Conservation (phyloP, 2,329 filamentous ascomycete genomes). For the Talaromyces amestolkiae region DNA sequence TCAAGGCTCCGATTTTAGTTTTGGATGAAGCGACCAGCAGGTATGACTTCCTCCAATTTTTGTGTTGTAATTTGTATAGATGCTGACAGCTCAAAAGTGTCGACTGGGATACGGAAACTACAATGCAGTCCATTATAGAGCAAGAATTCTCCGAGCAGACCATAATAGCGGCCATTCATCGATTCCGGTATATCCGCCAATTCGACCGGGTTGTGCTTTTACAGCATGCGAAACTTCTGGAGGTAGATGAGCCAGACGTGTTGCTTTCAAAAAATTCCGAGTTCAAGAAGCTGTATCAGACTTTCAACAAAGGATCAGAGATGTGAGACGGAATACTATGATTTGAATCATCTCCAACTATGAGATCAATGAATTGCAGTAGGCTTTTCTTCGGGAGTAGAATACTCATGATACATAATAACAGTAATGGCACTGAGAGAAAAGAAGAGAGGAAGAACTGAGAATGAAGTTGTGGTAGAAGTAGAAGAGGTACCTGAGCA, state of each 20-base stretch:
- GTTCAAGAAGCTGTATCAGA: conserved; percentile 33
- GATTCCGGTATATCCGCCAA: conserved; percentile 46
- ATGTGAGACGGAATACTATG: background rate
- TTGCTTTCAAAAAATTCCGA: conserved; percentile 36
- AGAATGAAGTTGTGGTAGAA: background rate
- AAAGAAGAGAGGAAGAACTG: background rate
- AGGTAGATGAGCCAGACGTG: conserved; percentile 34
- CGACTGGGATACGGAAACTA: conserved; percentile 56
- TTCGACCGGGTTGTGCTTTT: conserved; percentile 40
- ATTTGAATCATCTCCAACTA: too few species aligned
- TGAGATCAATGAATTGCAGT: background rate
- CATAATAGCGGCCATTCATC: conserved; percentile 58
- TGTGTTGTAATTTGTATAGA: background rate
- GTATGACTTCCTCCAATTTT: conserved; percentile 23
- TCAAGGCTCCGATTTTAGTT: conserved; percentile 43
- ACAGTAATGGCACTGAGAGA: background rate
- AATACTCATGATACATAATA: too few species aligned
- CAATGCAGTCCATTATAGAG: conserved; percentile 57
- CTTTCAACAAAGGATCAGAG: background rate
- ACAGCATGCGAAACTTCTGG: conserved; percentile 35
- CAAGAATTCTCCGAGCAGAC: conserved; percentile 56
- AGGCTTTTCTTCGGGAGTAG: background rate
- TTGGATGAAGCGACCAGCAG: conserved; percentile 44
- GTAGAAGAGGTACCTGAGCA: background rate
- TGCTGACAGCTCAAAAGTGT: conserved; percentile 40